Evolutionary conservation across 768 basidiomycete species (phyloP).

Genomic region (Termitomyces sp.): DNA sequence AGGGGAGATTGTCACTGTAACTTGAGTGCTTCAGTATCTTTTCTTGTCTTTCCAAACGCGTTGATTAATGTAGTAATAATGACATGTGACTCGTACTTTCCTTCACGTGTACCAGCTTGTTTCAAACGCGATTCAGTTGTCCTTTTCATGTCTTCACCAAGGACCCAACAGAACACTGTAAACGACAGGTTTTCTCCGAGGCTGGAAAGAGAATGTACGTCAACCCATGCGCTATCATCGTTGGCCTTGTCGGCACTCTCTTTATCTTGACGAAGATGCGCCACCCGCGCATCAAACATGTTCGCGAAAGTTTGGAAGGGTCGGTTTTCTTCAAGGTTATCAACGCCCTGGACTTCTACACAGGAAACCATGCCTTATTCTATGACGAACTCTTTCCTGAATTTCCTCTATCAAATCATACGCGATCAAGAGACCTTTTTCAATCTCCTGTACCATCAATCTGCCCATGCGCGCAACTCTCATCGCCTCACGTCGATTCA

Average conservation of each 20-base stretch:
- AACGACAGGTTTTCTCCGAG: background rate
- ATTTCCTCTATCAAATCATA: background rate
- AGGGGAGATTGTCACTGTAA: conserved; percentile 87
- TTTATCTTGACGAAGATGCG: conserved; percentile 6
- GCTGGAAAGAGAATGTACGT: background rate
- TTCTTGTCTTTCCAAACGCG: background rate
- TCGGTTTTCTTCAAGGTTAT: background rate
- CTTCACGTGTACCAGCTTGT: background rate
- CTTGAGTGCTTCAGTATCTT: conserved; percentile 31
- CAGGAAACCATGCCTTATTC: background rate
- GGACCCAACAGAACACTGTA: background rate
- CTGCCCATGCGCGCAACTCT: background rate
- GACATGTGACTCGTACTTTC: background rate
- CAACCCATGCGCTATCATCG: background rate
- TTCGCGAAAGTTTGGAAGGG: background rate
- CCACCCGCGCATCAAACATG: conserved; percentile 1
- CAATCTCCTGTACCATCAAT: background rate
- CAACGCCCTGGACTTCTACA: conserved; percentile 4
- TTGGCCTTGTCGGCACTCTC: background rate
- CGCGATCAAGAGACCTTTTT: background rate
- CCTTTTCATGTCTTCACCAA: background rate
- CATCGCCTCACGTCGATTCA: background rate
- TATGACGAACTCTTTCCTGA: background rate
- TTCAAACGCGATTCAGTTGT: conserved; percentile 1
- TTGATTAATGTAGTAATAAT: background rate